Evolutionary conservation across 768 basidiomycete species (phyloP).

Genomic region (Tricholoma terreum): DNA sequence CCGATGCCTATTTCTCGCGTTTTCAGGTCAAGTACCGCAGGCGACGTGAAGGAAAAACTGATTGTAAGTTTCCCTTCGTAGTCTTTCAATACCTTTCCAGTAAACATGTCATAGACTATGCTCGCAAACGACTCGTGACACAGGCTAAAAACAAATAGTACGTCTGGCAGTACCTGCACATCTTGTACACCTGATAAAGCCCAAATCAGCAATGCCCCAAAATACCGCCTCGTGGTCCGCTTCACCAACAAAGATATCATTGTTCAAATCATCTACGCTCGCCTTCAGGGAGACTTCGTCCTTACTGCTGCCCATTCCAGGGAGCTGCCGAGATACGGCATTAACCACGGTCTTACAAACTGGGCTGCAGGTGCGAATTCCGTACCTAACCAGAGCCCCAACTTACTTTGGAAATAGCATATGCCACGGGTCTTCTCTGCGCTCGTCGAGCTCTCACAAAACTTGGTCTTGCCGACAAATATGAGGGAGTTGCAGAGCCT

Average conservation of each 20-base stretch:
- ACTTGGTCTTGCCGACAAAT: slow-evolving; percentile 96
- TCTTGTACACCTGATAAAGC: background rate
- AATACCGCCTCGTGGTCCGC: slow-evolving; percentile 98
- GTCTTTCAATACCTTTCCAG: slow-evolving; percentile 6
- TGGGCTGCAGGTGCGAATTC: slow-evolving; percentile 82
- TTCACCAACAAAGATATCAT: slow-evolving; percentile 98
- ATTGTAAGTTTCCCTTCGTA: slow-evolving; percentile 57
- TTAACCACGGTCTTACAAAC: slow-evolving; percentile 98
- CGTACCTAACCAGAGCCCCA: background rate
- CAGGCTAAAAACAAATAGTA: slow-evolving; percentile 99
- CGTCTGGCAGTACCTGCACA: slow-evolving; percentile 17
- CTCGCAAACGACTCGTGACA: slow-evolving; percentile 92
- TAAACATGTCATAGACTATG: slow-evolving; percentile 69
- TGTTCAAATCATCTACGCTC: slow-evolving; percentile 94
- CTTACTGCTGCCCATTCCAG: slow-evolving; percentile 82
- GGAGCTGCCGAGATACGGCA: slow-evolving; percentile 94
- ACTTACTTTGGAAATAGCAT: slow-evolving; percentile 49
- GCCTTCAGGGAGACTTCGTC: slow-evolving; percentile 95
- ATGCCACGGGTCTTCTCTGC: slow-evolving; percentile 93
- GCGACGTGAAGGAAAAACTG: slow-evolving; percentile 97
- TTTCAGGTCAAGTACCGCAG: slow-evolving; percentile 99
- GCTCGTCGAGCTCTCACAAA: slow-evolving; percentile 95
- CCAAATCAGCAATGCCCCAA: slow-evolving; percentile 77
- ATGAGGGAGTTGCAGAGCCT: slow-evolving; percentile 89
- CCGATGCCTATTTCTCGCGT: slow-evolving; percentile 95